Percentiles rank a stretch among this genome's conserved stretches.
These are phyloP conservation scores for Septoria petroselini DNA, from an alignment of 2,329 filamentous ascomycete genomes.

Conservation along the genomic window DNA sequence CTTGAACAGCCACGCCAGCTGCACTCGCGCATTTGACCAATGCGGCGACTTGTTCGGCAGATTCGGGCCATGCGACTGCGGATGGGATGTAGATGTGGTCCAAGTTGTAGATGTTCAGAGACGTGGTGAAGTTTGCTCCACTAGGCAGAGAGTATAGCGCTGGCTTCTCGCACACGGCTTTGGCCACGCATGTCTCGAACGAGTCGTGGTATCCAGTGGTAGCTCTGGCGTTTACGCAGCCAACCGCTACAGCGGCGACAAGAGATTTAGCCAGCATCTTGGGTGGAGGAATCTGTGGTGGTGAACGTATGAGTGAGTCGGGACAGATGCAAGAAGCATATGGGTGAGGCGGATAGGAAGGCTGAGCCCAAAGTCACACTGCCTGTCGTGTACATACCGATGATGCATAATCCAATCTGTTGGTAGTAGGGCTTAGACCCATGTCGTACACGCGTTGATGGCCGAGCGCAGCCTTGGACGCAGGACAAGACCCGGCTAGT, in stretches of 20 bases:
- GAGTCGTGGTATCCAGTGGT: neutral
- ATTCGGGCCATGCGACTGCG: slow-evolving; percentile 15
- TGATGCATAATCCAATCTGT: too few species aligned
- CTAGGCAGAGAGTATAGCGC: slow-evolving; percentile 14
- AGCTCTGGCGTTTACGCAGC: slow-evolving; percentile 3
- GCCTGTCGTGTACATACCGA: too few species aligned
- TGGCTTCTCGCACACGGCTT: slow-evolving; percentile 11
- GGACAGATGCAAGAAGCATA: too few species aligned
- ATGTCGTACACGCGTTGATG: too few species aligned
- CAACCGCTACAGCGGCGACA: slow-evolving; percentile 4
- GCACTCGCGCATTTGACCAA: slow-evolving; percentile 14
- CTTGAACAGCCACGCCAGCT: slow-evolving; percentile 12
- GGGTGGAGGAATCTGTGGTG: neutral
- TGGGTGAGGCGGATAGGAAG: too few species aligned
- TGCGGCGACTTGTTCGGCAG: slow-evolving; percentile 8
- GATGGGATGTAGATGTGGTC: slow-evolving; percentile 18
- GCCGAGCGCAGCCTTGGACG: too few species aligned
- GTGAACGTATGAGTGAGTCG: neutral
- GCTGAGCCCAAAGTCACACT: too few species aligned
- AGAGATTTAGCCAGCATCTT: slow-evolving; percentile 5
- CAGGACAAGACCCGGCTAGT: too few species aligned
- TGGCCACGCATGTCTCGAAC: slow-evolving; percentile 13
- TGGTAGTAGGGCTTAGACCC: too few species aligned
- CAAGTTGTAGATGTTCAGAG: slow-evolving; percentile 16
- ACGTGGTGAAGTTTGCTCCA: slow-evolving; percentile 8